A percentile compares a stretch with the other conserved stretches of the same genome.
Evolutionary conservation across 257 asterid species (phyloP).

Genomic region (Salvia hispanica): DNA sequence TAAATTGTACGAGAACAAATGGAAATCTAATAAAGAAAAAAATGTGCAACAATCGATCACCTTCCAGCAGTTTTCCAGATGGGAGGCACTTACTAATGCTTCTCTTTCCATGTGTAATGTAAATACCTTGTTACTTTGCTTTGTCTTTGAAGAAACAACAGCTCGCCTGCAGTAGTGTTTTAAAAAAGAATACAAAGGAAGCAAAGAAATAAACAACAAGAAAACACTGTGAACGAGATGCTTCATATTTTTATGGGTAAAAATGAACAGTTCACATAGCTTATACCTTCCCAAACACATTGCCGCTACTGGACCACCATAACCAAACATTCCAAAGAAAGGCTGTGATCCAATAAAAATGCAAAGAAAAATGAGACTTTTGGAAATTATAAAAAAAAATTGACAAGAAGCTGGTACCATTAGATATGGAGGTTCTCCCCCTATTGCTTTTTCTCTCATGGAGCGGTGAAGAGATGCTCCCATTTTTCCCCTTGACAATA

Average conservation of each 20-base stretch:
- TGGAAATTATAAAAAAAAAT: not conserved
- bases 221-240: not conserved
- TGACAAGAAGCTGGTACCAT: conserved; percentile 42
- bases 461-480: conserved; percentile 71
- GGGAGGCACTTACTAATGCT: conserved; percentile 53
- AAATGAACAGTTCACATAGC: conserved; percentile 19
- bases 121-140: conserved; percentile 53
- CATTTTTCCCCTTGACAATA: conserved; percentile 66
- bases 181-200: not conserved
- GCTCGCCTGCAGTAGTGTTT: conserved; percentile 46
- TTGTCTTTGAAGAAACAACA: conserved; percentile 66
- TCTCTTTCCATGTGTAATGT: conserved; percentile 62
- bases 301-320: conserved; percentile 78
- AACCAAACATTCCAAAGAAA: conserved; percentile 83
- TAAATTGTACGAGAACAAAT: conserved; percentile 5
- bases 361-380: conserved; percentile 18
- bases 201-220: not conserved
- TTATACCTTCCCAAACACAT: conserved; percentile 81
- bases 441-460: conserved; percentile 49
- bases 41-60: conserved; percentile 36
- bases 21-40: conserved; percentile 2
- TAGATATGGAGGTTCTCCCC: conserved; percentile 73
- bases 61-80: conserved; percentile 60
- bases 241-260: not conserved
- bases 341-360: conserved; percentile 49